Evolutionary conservation across 805 yeast species (phyloP).

Genomic region (Metschnikowia peoriensis): DNA sequence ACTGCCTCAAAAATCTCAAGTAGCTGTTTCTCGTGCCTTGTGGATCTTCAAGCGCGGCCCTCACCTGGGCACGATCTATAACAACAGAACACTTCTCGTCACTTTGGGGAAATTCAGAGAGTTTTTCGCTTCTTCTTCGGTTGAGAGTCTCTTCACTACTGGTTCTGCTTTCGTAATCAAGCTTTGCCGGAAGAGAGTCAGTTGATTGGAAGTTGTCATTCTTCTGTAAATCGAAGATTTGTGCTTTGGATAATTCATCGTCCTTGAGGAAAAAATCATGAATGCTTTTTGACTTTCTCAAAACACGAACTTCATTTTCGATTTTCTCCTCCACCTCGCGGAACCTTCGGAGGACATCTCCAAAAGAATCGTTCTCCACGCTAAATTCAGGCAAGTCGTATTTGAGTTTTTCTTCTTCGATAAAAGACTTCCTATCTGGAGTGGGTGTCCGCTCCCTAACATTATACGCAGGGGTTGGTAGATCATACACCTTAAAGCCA

Average conservation of each 20-base stretch:
- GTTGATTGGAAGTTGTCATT: conserved; percentile 25
- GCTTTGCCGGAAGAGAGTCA: conserved; percentile 15
- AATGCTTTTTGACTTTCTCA: conserved; percentile 8
- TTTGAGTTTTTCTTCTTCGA: not conserved
- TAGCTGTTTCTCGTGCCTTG: conserved; percentile 13
- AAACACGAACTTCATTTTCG: conserved; percentile 13
- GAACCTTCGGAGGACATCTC: conserved; percentile 16
- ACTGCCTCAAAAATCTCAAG: conserved; percentile 36
- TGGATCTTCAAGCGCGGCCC: conserved; percentile 7
- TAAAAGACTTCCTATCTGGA: not conserved
- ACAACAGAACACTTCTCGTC: conserved; percentile 1
- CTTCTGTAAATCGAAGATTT: conserved; percentile 38
- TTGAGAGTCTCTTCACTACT: conserved; percentile 1
- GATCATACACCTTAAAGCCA: conserved; percentile 7
- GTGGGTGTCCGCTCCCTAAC: conserved; percentile 7
- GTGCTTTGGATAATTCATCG: conserved; percentile 42
- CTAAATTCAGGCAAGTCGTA: conserved; percentile 17
- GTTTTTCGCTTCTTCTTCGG: not conserved
- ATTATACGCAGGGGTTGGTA: conserved; percentile 14
- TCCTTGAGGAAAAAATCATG: conserved; percentile 35
- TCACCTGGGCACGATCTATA: conserved; percentile 3
- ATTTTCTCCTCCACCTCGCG: conserved; percentile 20
- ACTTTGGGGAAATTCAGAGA: conserved; percentile 4
- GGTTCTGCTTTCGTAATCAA: not conserved
- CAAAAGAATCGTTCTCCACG: conserved; percentile 16